Conservation (phyloP, 1,284 basidiomycete species). For the Pyrrhoderma noxium region DNA sequence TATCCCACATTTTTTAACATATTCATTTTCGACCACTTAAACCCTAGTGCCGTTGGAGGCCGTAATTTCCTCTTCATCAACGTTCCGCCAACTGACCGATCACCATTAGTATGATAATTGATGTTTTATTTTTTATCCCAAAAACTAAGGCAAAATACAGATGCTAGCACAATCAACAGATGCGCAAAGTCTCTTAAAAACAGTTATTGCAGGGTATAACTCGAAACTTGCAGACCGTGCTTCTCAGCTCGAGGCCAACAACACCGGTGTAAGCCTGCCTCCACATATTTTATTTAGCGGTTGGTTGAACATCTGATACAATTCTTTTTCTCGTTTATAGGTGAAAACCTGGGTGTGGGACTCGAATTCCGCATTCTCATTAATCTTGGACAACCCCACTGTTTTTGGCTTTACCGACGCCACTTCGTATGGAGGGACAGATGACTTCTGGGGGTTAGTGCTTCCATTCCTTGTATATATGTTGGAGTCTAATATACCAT, state of each 20-base stretch:
- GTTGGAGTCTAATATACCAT: not conserved
- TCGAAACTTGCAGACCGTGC: conserved; percentile 36
- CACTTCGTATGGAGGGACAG: conserved; percentile 39
- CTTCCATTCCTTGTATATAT: conserved; percentile 1
- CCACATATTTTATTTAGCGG: no score
- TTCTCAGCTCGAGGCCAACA: conserved; percentile 33
- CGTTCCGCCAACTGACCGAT: conserved; percentile 48
- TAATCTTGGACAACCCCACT: conserved; percentile 40
- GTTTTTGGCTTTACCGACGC: conserved; percentile 47
- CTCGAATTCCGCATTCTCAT: conserved; percentile 43
- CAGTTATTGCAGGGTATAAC: conserved; percentile 47
- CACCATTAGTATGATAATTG: conserved; percentile 36
- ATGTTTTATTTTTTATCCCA: not conserved
- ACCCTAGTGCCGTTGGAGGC: conserved; percentile 36
- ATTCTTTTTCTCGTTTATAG: no score
- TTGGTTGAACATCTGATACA: no score
- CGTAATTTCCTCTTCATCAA: conserved; percentile 55
- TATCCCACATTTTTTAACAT: no score
- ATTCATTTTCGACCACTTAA: not conserved
- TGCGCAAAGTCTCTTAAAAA: conserved; percentile 36
- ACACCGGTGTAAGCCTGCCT: conserved; percentile 35
- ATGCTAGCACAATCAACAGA: conserved; percentile 40
- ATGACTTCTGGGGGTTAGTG: conserved; percentile 51
- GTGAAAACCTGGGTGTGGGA: conserved; percentile 46
- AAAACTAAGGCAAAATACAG: conserved; percentile 25